phyloP scores from a whole-genome alignment of 371 early-diverging fungal genomes.

The Mucor circinelloides region DNA sequence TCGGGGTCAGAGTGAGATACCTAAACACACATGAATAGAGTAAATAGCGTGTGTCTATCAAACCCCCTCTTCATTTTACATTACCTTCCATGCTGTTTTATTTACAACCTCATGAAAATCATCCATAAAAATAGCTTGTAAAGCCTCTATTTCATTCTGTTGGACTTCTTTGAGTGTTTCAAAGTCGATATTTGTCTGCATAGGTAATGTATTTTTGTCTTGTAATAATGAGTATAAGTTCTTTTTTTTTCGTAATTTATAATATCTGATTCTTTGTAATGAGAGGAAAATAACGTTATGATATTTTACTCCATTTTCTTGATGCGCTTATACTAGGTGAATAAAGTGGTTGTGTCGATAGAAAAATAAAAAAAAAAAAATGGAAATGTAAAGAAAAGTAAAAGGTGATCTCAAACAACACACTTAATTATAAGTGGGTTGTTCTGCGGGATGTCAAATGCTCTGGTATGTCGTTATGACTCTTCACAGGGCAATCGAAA shows the following conservation, averaged over 20 bases:
- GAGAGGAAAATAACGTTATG: neutral
- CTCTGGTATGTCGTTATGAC: neutral
- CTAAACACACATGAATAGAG: slow-evolving; percentile 21
- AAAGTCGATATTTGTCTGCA: slow-evolving; percentile 41
- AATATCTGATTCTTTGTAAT: neutral
- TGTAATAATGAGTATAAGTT: neutral
- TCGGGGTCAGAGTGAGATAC: slow-evolving; percentile 64
- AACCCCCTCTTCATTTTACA: neutral
- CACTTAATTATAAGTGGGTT: neutral
- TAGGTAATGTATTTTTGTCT: neutral
- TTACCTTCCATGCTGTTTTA: slow-evolving; percentile 76
- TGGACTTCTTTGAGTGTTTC: slow-evolving; percentile 69
- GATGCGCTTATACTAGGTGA: neutral
- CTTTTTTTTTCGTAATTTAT: neutral
- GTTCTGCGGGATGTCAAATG: neutral
- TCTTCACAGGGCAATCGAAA: neutral
- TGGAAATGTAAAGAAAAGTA: neutral
- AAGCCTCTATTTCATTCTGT: slow-evolving; percentile 75
- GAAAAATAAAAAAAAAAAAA: neutral
- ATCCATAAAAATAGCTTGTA: slow-evolving; percentile 73
- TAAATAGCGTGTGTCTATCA: neutral
- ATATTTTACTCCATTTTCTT: slow-evolving; percentile 1
- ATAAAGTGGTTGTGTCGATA: neutral
- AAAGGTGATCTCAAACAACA: neutral
- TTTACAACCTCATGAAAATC: slow-evolving; percentile 65